Conservation (phyloP, 2,329 filamentous ascomycete genomes). For the Paecilomyces niveus region DNA sequence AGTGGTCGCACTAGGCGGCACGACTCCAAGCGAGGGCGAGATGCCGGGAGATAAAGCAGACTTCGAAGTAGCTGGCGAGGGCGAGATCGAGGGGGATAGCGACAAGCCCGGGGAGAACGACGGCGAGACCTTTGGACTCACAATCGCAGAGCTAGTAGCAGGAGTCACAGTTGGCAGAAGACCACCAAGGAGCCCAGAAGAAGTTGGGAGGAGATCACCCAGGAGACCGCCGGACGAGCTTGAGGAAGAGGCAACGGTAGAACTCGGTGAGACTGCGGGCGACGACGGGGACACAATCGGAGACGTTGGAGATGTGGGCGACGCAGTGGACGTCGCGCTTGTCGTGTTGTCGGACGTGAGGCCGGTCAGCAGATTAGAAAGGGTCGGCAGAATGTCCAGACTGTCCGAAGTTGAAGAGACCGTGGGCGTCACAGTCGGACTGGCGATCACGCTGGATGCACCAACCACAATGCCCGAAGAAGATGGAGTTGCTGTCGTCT, state of each 20-base stretch:
- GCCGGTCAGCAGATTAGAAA: background rate
- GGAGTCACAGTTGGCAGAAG: background rate
- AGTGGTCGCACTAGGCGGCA: background rate
- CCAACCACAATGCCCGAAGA: slow-evolving; percentile 1
- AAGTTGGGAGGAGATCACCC: background rate
- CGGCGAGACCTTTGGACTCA: background rate
- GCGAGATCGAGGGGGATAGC: background rate
- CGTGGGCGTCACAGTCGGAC: background rate
- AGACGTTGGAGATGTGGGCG: background rate
- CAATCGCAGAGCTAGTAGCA: background rate
- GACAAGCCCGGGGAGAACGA: background rate
- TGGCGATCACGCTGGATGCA: background rate
- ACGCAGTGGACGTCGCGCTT: background rate
- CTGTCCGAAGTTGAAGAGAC: background rate
- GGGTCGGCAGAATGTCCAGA: background rate
- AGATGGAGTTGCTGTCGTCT: slow-evolving; percentile 1
- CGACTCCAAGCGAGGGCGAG: background rate
- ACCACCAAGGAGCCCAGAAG: slow-evolving; percentile 1
- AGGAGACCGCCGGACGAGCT: background rate
- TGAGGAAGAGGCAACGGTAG: background rate
- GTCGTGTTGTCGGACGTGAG: background rate
- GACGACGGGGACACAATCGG: background rate
- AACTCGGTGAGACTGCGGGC: background rate
- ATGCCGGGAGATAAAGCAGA: background rate
- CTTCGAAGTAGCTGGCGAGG: background rate